These are phyloP conservation scores for Persicaria tinctoria DNA, from an alignment of 148 eudicot genomes.

Conservation along the genomic window DNA sequence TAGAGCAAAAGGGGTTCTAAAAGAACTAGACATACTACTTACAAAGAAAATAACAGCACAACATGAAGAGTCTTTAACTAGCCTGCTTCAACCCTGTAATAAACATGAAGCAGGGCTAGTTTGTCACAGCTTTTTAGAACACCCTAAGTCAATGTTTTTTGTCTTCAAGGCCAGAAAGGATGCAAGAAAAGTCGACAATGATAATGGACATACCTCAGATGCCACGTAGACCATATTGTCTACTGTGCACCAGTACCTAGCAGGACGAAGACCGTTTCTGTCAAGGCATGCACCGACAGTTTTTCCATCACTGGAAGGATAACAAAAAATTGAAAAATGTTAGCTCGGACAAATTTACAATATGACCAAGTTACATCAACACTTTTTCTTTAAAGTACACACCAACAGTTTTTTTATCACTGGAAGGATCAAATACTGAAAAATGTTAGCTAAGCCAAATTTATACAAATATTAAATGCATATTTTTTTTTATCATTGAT, in stretches of 20 bases:
- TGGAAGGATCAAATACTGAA: slow-evolving; percentile 15
- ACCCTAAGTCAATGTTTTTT: background rate
- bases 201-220: slow-evolving; percentile 66
- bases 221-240: slow-evolving; percentile 98
- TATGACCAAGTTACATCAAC: background rate
- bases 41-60: slow-evolving; percentile 6
- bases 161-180: slow-evolving; percentile 12
- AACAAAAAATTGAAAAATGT: background rate
- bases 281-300: slow-evolving; percentile 99
- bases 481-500: background rate
- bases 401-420: slow-evolving; percentile 99
- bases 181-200: slow-evolving; percentile 8
- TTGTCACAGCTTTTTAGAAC: background rate
- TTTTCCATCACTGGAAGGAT: slow-evolving; percentile 73
- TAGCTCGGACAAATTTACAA: background rate
- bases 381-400: slow-evolving; percentile 85
- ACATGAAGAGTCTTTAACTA: slow-evolving; percentile 10
- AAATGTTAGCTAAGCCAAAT: slow-evolving; percentile 3
- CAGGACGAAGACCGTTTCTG: slow-evolving; percentile 98
- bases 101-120: slow-evolving; percentile 11
- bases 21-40: slow-evolving; percentile 7
- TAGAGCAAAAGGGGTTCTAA: background rate
- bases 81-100: slow-evolving; percentile 8
- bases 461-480: background rate
- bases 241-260: slow-evolving; percentile 94